Evolutionary conservation across 805 yeast genomes (phyloP).

Genomic region (Candida gorgasii): DNA sequence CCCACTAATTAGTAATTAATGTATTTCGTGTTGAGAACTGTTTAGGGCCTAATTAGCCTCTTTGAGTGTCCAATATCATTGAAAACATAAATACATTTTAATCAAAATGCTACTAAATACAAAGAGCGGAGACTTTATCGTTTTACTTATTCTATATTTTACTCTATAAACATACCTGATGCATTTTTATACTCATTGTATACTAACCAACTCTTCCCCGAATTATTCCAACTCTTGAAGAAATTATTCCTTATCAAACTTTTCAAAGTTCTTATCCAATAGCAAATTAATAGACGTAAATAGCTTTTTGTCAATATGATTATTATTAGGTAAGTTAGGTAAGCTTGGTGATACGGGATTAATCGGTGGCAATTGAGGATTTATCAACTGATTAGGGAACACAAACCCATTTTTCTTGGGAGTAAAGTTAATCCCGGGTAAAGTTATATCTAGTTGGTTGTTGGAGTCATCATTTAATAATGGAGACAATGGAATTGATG

Average conservation of each 20-base stretch:
- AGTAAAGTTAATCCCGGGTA: constrained; percentile 14
- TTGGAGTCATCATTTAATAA: constrained; percentile 24
- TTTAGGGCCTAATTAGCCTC: too few species aligned
- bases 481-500: constrained; percentile 29
- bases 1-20: too few species aligned
- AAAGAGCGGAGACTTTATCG: too few species aligned
- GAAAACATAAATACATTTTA: too few species aligned
- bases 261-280: constrained; percentile 8
- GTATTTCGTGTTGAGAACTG: too few species aligned
- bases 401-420: constrained; percentile 12
- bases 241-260: constrained; percentile 5
- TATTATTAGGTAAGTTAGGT: constrained; percentile 1
- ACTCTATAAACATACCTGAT: too few species aligned
- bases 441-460: constrained; percentile 12
- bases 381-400: constrained; percentile 19
- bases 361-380: constrained; percentile 37
- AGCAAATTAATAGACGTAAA: constrained; percentile 3
- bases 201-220: too few species aligned
- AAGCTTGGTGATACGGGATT: constrained; percentile 30
- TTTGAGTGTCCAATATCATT: too few species aligned
- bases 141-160: too few species aligned
- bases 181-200: too few species aligned
- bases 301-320: constrained; percentile 8
- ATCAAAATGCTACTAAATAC: too few species aligned
- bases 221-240: too few species aligned